Evolutionary conservation across 352 stramenopile genomes (phyloP).

Genomic region (Phytophthora macrochlamydospora): DNA sequence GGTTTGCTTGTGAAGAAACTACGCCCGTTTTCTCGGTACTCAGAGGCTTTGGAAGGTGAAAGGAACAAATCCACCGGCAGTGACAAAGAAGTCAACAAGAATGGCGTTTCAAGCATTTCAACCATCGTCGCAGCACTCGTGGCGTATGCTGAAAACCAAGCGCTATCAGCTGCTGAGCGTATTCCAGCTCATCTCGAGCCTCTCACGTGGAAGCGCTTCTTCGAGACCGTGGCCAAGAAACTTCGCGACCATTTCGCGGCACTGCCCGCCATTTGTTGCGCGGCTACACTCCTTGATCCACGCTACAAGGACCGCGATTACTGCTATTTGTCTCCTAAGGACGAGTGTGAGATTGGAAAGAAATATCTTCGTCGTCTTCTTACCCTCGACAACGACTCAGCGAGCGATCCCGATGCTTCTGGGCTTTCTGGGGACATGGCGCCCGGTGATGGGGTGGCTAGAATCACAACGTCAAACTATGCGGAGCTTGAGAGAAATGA

Average conservation of each 20-base stretch:
- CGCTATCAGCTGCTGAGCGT: constrained; percentile 25
- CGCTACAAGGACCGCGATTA: constrained; percentile 85
- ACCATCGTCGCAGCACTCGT: constrained; percentile 76
- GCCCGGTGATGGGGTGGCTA: constrained; percentile 24
- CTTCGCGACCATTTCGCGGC: constrained; percentile 60
- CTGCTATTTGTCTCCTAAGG: constrained; percentile 66
- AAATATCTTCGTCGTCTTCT: constrained; percentile 64
- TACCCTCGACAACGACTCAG: constrained; percentile 35
- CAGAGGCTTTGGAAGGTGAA: constrained; percentile 74
- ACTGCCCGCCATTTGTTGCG: constrained; percentile 63
- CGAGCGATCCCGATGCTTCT: constrained; percentile 16
- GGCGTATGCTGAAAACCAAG: constrained; percentile 72
- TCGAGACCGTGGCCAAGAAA: constrained; percentile 53
- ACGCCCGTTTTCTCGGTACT: constrained; percentile 73
- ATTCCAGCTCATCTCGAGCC: constrained; percentile 44
- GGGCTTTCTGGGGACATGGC: constrained; percentile 6
- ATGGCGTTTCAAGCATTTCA: constrained; percentile 75
- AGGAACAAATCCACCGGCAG: constrained; percentile 75
- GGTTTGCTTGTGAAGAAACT: constrained; percentile 72
- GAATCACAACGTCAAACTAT: constrained; percentile 28
- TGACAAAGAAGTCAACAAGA: constrained; percentile 79
- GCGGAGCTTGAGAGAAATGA: constrained; percentile 31
- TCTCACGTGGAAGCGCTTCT: constrained; percentile 66
- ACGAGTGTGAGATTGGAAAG: constrained; percentile 62
- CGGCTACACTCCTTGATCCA: constrained; percentile 76